Base-by-base conservation (phyloP, 106 monocot genomes). In the Alisma plantagoaquatica region DNA sequence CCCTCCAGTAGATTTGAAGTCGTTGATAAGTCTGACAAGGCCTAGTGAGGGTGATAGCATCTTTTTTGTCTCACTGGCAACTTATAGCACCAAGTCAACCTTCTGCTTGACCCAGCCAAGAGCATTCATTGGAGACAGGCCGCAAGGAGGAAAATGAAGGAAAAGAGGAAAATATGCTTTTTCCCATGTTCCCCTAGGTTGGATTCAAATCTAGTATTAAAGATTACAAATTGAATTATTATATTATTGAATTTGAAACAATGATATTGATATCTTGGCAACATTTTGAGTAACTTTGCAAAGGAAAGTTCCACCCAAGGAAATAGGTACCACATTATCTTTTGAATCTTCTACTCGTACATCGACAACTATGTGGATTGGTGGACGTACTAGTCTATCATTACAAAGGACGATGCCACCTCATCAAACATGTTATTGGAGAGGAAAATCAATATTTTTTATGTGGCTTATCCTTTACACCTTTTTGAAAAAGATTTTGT, bases 251-350 rank as follows among this genome's bases (percentile, higher is more conserved):
- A 16, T 49, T 22, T 49, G 49, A 49, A 22, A 49, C 49, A 19
- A 51, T 51, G 21, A 63, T 49, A 35, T 4, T 51, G 30, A 63
- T 63, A 64, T 64, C 53, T 64, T 64, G 53, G 64, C 24, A 64
- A 22, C 64, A 64, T 53, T 64, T 43, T 29, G 52, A 42, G 53
- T 64, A 29, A 64, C 64, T 64, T 42, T 53, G 31, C 53, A 64
- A 54, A 26, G 21, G 14, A 41, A 53, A 53, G 64, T 64, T 53
- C 42, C 51, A 41, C 35, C 64, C 43, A 41, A 64, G 28, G 53
- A 64, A 64, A 27, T 43, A 51, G 17, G 42, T 6, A 42, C 31
- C n/a, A 19, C 20, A 15, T 48, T 62, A 50, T 14, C 35, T 38
- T 21, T 35, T 18, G 50, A 62, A 62, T 49, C 62, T 25, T 50